These are phyloP conservation scores for Batrachochytrium dendrobatidis DNA, from an alignment of 371 early-diverging fungal genomes.

Conservation along the genomic window DNA sequence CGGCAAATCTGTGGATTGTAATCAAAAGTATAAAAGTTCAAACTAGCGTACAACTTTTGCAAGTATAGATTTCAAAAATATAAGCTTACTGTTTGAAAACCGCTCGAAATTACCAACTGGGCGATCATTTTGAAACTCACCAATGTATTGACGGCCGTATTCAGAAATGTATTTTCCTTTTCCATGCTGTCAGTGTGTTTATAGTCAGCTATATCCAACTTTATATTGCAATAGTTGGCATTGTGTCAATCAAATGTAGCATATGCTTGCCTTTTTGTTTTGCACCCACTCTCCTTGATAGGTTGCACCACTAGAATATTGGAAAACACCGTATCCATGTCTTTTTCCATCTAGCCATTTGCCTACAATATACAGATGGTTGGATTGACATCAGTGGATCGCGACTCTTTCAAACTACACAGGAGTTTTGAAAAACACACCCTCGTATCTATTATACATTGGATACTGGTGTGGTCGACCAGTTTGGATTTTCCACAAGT, in stretches of 20 bases:
- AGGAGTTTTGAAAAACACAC: conserved; percentile 10
- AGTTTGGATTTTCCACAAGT: conserved; percentile 29
- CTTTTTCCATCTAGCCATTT: conserved; percentile 36
- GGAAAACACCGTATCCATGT: conserved; percentile 34
- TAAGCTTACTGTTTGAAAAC: conserved; percentile 28
- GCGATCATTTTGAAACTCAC: conserved; percentile 33
- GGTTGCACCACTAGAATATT: conserved; percentile 38
- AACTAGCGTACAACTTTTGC: background rate
- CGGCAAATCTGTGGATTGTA: too few species aligned
- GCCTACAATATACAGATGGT: conserved; percentile 15
- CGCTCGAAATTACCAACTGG: conserved; percentile 12
- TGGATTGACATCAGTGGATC: background rate
- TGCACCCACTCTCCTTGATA: conserved; percentile 45
- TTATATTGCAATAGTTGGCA: background rate
- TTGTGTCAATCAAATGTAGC: background rate
- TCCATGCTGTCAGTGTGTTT: conserved; percentile 24
- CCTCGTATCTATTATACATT: conserved; percentile 35
- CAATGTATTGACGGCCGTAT: conserved; percentile 35
- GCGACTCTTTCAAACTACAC: background rate
- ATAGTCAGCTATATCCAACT: background rate
- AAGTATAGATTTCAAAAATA: background rate
- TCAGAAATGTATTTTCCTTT: conserved; percentile 29
- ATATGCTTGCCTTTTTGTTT: conserved; percentile 33
- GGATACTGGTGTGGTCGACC: conserved; percentile 29
- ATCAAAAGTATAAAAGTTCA: too few species aligned